phyloP scores from a whole-genome alignment of 345 rosid genomes.

The Camelina sativa region DNA sequence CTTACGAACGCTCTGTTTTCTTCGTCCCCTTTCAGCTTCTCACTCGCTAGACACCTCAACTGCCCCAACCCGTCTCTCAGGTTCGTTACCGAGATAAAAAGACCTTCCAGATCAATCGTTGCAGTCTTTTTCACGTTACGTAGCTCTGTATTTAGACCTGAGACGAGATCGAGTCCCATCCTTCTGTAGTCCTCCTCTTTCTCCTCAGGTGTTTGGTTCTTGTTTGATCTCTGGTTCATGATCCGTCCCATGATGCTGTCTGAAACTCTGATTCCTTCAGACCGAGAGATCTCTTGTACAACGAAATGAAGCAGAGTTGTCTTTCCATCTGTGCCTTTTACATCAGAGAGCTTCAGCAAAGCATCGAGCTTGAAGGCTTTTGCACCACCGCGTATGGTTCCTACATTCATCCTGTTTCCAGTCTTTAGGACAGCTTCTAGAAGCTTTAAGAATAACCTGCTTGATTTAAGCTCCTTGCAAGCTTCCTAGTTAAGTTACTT shows the following conservation, averaged over 20 bases:
- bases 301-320: constrained; percentile 92
- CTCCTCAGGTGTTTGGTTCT: constrained; percentile 64
- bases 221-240: constrained; percentile 59
- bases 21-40: constrained; percentile 52
- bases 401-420: constrained; percentile 96
- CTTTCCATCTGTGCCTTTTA: constrained; percentile 90
- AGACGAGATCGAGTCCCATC: constrained; percentile 92
- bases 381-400: constrained; percentile 95
- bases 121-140: constrained; percentile 95
- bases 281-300: constrained; percentile 84
- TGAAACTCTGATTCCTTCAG: constrained; percentile 87
- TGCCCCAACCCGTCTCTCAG: constrained; percentile 67
- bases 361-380: constrained; percentile 94
- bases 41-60: constrained; percentile 53
- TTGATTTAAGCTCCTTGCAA: constrained; percentile 93
- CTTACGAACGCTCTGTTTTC: constrained; percentile 57
- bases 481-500: constrained; percentile 65
- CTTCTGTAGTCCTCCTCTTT: constrained; percentile 85
- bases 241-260: constrained; percentile 94
- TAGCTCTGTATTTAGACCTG: constrained; percentile 81
- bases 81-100: constrained; percentile 78
- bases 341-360: constrained; percentile 89
- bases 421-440: constrained; percentile 95
- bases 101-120: constrained; percentile 82
- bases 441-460: constrained; percentile 84